Base-by-base conservation (phyloP, 176 grass and related monocot genomes). In the Zea luxurians region DNA sequence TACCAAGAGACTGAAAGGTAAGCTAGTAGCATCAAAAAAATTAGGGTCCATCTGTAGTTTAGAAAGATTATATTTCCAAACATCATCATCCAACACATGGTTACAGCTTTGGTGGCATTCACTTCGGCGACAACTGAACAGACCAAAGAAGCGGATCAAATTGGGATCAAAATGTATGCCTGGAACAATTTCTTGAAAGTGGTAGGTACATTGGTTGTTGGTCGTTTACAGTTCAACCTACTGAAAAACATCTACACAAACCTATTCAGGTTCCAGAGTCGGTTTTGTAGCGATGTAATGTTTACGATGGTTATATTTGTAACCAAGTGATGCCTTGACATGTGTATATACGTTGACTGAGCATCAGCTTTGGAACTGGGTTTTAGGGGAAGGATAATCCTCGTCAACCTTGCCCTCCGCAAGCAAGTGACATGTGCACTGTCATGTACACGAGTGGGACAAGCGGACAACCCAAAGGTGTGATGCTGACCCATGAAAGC, bases 391-490 rank as follows among this genome's bases (percentile, higher is more conserved):
- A 83, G 36, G 90, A 91, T 15, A 73, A 99, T 74, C 77, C 74
- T 49, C 75, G 37, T 71, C 62, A 99, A 63, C 88, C 90, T 68
- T 61, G 81, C 61, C 64, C 92, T 45, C 96, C 92, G 0, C 70
- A 89, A 87, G 58, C 88, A 81, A 74, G 50, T 73, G 92, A 99
- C 82, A 75, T 82, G 77, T 99, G 96, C 76, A 99, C 96, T 48
- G 95, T 99, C 73, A 99, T 99, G 96, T 99, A 99, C 76, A 99
- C 96, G 63, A 99, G 96, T 82, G 96, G 96, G 78, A 99, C 96
- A 35, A 99, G 96, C 7, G 96, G 96, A 76, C 73, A 80, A 37
- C 96, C 96, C 15, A 99, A 99, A 79, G 96, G 96, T 68, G 96
- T 99, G 6, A 89, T 95, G 78, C 80, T 99, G 52, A 92, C 81